Conservation (phyloP, 352 stramenopile genomes). For the Pythium phragmitis region DNA sequence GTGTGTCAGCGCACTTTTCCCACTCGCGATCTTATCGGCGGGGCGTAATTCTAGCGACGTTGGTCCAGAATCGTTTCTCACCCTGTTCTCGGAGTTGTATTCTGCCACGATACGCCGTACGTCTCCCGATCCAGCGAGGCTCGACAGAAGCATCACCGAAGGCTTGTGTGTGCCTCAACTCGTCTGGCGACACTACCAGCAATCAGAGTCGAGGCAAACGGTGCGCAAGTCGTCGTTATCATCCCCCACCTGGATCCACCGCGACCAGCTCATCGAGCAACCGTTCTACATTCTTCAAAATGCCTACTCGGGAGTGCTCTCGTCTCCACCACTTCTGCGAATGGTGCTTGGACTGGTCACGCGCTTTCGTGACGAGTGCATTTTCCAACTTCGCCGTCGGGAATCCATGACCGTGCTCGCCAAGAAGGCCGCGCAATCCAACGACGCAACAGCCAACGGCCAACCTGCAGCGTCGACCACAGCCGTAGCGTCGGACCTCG, state of each 20-base stretch:
- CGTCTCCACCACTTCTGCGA: conserved; percentile 42
- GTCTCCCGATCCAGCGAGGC: conserved; percentile 22
- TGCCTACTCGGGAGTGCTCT: conserved; percentile 34
- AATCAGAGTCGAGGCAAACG: conserved; percentile 15
- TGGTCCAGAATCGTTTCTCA: conserved; percentile 30
- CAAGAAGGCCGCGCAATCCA: conserved; percentile 20
- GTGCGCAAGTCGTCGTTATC: conserved; percentile 2
- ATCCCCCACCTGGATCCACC: conserved; percentile 30
- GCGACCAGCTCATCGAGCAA: conserved; percentile 47
- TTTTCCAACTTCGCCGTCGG: conserved; percentile 41
- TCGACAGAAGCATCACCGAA: conserved; percentile 47
- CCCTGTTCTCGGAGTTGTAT: conserved; percentile 34
- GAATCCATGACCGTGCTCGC: conserved; percentile 31
- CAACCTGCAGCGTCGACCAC: conserved; percentile 2
- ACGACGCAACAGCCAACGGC: conserved; percentile 4
- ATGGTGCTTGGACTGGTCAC: conserved; percentile 40
- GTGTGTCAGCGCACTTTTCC: conserved; percentile 2
- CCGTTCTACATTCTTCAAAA: conserved; percentile 57
- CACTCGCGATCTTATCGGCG: conserved; percentile 15
- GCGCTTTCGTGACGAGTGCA: conserved; percentile 41
- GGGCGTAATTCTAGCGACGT: conserved; percentile 7
- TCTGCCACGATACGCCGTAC: conserved; percentile 30
- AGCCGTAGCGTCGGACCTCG: conserved; percentile 16
- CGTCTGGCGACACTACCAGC: conserved; percentile 27
- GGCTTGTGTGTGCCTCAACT: conserved; percentile 48